A percentile compares a stretch with the other conserved stretches of the same genome.
Conservation (phyloP, 1,284 basidiomycete genomes). For the Apiotrichum gracile region DNA sequence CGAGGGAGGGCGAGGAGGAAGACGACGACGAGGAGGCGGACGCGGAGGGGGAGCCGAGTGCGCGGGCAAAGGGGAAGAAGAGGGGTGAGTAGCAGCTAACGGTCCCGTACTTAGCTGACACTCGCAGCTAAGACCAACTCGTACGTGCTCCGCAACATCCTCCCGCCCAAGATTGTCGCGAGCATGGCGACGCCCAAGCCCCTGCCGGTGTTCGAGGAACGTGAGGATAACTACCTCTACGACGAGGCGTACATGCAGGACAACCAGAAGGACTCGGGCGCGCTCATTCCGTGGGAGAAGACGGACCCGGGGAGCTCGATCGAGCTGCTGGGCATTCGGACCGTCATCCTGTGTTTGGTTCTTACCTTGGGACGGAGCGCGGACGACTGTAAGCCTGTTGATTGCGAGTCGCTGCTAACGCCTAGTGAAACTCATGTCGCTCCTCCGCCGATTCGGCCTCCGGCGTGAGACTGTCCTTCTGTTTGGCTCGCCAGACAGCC, state of each 20-base stretch:
- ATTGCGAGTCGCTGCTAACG: background rate
- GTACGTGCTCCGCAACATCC: slow-evolving; percentile 39
- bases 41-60: slow-evolving; percentile 15
- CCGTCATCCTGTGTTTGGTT: slow-evolving; percentile 42
- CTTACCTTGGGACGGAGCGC: slow-evolving; percentile 32
- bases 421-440: slow-evolving; percentile 29
- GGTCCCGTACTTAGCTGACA: background rate
- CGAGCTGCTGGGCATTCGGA: slow-evolving; percentile 37
- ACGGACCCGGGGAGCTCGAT: slow-evolving; percentile 28
- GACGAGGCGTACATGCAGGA: background rate
- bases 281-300: slow-evolving; percentile 41
- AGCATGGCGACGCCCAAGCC: slow-evolving; percentile 26
- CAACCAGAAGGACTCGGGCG: slow-evolving; percentile 33
- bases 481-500: slow-evolving; percentile 25
- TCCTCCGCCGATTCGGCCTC: slow-evolving; percentile 34
- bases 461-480: slow-evolving; percentile 37
- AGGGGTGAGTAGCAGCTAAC: slow-evolving; percentile 8
- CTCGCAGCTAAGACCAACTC: slow-evolving; percentile 16
- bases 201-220: slow-evolving; percentile 18
- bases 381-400: slow-evolving; percentile 29
- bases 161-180: slow-evolving; percentile 25
- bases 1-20: slow-evolving; percentile 13
- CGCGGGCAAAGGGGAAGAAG: slow-evolving; percentile 3
- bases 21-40: slow-evolving; percentile 25
- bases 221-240: background rate